Evolutionary conservation across 2,329 filamentous ascomycete species (phyloP).

Genomic region (Penicillium sp.): DNA sequence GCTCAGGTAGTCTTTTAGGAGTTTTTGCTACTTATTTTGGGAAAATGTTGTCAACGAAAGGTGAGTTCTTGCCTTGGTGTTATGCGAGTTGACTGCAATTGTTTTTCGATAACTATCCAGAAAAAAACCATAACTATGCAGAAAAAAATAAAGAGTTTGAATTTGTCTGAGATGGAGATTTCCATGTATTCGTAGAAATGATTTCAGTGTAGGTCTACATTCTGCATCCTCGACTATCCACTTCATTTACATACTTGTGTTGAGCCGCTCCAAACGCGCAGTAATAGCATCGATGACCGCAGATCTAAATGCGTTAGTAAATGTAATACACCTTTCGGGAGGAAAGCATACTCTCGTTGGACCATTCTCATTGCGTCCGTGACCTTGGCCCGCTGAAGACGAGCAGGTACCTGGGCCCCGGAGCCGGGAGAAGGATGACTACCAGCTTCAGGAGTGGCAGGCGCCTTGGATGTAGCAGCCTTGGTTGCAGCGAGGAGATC

Average conservation of each 20-base stretch:
- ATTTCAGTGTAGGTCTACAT: too few species aligned
- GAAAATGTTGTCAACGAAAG: too few species aligned
- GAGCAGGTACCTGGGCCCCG: slow-evolving; percentile 36
- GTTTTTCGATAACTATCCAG: too few species aligned
- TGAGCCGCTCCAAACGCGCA: slow-evolving; percentile 37
- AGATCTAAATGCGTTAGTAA: slow-evolving; percentile 28
- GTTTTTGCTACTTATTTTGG: too few species aligned
- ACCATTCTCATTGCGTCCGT: slow-evolving; percentile 48
- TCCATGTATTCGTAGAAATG: too few species aligned
- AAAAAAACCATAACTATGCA: too few species aligned
- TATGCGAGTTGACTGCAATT: too few species aligned
- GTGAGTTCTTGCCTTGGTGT: too few species aligned
- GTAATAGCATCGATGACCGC: slow-evolving; percentile 43
- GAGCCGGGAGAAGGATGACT: slow-evolving; percentile 27
- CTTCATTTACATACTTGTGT: slow-evolving; percentile 33
- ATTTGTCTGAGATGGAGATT: too few species aligned
- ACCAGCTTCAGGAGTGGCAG: slow-evolving; percentile 24
- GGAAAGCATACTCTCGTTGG: slow-evolving; percentile 43
- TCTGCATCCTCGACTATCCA: too few species aligned
- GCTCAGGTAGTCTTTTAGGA: too few species aligned
- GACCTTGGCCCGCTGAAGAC: slow-evolving; percentile 43
- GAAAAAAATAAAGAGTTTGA: too few species aligned
- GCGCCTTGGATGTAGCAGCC: slow-evolving; percentile 27
- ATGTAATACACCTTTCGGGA: not conserved
- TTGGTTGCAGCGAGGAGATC: slow-evolving; percentile 37